phyloP scores from a whole-genome alignment of 768 basidiomycete species.

The Flagelloscypha sp. region DNA sequence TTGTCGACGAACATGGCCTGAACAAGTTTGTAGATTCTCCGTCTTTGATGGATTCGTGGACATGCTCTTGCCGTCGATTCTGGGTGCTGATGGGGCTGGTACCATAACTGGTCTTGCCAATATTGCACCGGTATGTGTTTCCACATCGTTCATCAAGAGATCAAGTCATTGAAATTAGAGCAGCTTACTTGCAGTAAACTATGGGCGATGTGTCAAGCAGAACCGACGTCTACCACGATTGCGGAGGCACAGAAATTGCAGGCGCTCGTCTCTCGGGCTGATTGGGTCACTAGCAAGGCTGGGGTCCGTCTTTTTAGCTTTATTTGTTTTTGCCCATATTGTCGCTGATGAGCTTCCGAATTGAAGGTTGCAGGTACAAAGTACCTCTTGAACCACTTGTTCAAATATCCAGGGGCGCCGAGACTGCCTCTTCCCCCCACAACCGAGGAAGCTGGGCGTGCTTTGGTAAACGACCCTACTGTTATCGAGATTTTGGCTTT shows the following conservation, averaged over 20 bases:
- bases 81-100: slow-evolving; percentile 66
- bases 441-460: slow-evolving; percentile 41
- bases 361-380: slow-evolving; percentile 90
- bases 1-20: neutral
- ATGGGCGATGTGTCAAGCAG: too few relatives aligned
- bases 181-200: too few relatives aligned
- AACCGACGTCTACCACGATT: too few relatives aligned
- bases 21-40: slow-evolving; percentile 58
- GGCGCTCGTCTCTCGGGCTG: slow-evolving; percentile 71
- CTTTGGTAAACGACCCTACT: too few relatives aligned
- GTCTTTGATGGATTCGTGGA: slow-evolving; percentile 84
- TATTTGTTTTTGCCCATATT: too few relatives aligned
- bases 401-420: slow-evolving; percentile 78
- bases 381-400: slow-evolving; percentile 59
- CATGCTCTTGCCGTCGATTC: slow-evolving; percentile 66
- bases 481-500: too few relatives aligned
- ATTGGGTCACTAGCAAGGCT: slow-evolving; percentile 69
- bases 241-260: slow-evolving; percentile 71
- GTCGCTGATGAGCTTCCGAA: too few relatives aligned
- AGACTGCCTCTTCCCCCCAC: slow-evolving; percentile 71
- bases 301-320: too few relatives aligned
- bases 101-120: slow-evolving; percentile 89
- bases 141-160: slow-evolving; percentile 1
- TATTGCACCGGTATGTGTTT: slow-evolving; percentile 54
- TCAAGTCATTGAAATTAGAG: slow-evolving; percentile 1